Percentiles rank a stretch among this genome's conserved stretches.
These are phyloP conservation scores for Pythium rishiriense DNA, from an alignment of 352 stramenopile species.

Conservation along the genomic window DNA sequence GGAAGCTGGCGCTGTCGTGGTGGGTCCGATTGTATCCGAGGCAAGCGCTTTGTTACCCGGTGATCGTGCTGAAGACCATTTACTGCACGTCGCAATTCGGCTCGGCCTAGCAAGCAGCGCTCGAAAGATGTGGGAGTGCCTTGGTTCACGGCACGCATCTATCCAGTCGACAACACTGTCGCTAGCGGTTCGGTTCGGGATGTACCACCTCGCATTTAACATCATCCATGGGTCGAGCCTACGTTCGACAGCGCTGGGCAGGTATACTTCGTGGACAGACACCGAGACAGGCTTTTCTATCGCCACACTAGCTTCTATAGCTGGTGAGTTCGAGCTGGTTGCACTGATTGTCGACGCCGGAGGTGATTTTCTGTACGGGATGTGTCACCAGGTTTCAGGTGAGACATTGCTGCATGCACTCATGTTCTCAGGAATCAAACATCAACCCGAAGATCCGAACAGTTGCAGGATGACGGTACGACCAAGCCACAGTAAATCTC, in stretches of 20 bases:
- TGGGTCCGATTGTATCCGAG: slow-evolving; percentile 6
- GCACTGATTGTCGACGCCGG: slow-evolving; percentile 49
- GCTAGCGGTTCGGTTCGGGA: slow-evolving; percentile 56
- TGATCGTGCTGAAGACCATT: not conserved
- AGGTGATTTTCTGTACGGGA: not conserved
- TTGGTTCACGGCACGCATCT: not conserved
- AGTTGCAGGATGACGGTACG: too few relatives aligned
- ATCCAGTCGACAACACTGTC: slow-evolving; percentile 20
- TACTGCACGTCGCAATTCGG: slow-evolving; percentile 10
- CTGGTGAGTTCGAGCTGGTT: slow-evolving; percentile 59
- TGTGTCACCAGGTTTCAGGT: not conserved
- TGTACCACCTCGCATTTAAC: slow-evolving; percentile 50
- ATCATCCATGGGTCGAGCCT: slow-evolving; percentile 15
- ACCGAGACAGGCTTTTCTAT: slow-evolving; percentile 45
- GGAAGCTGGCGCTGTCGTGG: slow-evolving; percentile 14
- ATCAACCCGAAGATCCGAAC: not conserved
- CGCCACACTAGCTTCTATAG: slow-evolving; percentile 48
- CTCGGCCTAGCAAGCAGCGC: slow-evolving; percentile 3
- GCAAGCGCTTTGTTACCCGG: not conserved
- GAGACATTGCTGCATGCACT: slow-evolving; percentile 17
- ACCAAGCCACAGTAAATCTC: slow-evolving; percentile 1
- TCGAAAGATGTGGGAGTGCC: not conserved
- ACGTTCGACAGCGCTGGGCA: not conserved
- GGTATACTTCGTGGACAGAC: slow-evolving; percentile 41
- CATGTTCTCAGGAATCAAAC: not conserved